Percentiles rank a stretch among this genome's conserved stretches.
Evolutionary conservation across 1,284 basidiomycete genomes (phyloP).

Genomic region (Thelephora terrestris): DNA sequence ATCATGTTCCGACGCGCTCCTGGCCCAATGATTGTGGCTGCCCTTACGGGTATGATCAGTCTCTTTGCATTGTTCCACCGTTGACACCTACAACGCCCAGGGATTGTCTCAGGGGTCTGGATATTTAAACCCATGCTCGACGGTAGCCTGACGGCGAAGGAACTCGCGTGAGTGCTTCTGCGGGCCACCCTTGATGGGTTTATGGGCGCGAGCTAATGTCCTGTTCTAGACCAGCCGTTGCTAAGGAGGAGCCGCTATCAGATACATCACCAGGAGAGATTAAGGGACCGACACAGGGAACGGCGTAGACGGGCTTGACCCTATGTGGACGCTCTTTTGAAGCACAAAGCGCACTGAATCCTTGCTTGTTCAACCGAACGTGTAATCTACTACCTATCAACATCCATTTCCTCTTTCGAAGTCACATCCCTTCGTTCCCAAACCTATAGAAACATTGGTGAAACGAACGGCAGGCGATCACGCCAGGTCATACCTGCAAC

Average conservation of each 20-base stretch:
- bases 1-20: slow-evolving; percentile 1
- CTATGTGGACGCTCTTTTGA: background rate
- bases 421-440: slow-evolving; percentile 50
- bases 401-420: slow-evolving; percentile 15
- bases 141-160: background rate
- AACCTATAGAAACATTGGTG: slow-evolving; percentile 34
- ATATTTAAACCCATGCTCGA: slow-evolving; percentile 35
- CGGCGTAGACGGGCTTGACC: background rate
- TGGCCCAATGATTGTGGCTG: slow-evolving; percentile 6
- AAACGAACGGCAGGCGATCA: background rate
- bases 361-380: background rate
- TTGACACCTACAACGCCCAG: slow-evolving; percentile 23
- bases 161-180: background rate
- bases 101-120: slow-evolving; percentile 52
- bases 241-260: background rate
- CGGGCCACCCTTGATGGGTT: background rate
- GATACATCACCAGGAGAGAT: background rate
- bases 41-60: slow-evolving; percentile 8
- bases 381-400: slow-evolving; percentile 10
- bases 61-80: background rate
- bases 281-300: background rate
- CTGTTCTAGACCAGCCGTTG: background rate
- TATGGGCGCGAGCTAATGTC: background rate
- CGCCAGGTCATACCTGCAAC: slow-evolving; percentile 59
- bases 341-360: background rate